phyloP scores from a whole-genome alignment of 352 stramenopile species.

The Pythium monospermum region DNA sequence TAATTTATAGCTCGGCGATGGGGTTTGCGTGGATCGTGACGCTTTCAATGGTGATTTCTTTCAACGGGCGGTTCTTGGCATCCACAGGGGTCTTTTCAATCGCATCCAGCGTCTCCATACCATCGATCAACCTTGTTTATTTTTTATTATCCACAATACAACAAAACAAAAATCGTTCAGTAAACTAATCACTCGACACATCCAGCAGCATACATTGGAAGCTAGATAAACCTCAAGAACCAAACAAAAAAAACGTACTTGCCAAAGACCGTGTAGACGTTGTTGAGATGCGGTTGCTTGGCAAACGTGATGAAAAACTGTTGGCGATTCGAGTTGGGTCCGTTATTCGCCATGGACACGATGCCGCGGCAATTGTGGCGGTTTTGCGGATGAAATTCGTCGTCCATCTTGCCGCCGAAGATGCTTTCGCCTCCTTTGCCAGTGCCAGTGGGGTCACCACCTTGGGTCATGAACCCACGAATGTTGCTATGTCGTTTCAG shows the following conservation, averaged over 20 bases:
- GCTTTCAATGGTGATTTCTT: slow-evolving; percentile 84
- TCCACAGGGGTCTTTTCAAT: slow-evolving; percentile 94
- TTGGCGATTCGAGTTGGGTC: slow-evolving; percentile 90
- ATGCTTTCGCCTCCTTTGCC: slow-evolving; percentile 90
- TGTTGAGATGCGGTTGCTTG: slow-evolving; percentile 96
- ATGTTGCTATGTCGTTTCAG: slow-evolving; percentile 71
- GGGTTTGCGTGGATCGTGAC: slow-evolving; percentile 93
- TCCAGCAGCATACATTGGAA: too few relatives aligned
- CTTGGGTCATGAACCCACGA: slow-evolving; percentile 87
- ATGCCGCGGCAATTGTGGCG: slow-evolving; percentile 87
- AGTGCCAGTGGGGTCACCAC: slow-evolving; percentile 87
- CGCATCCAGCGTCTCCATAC: slow-evolving; percentile 95
- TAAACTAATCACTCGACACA: too few relatives aligned
- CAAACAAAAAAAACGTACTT: slow-evolving; percentile 51
- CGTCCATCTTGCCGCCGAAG: slow-evolving; percentile 84
- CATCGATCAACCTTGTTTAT: slow-evolving; percentile 94
- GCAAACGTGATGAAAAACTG: slow-evolving; percentile 99
- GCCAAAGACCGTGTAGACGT: slow-evolving; percentile 97
- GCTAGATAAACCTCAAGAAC: slow-evolving; percentile 30
- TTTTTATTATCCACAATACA: too few relatives aligned
- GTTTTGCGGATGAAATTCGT: slow-evolving; percentile 91
- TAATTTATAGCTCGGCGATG: slow-evolving; percentile 57
- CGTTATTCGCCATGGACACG: slow-evolving; percentile 92
- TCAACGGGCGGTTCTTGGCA: slow-evolving; percentile 86
- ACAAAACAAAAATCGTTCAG: slow-evolving; percentile 4